Evolutionary conservation across 306 rosid genomes (phyloP), one percentile per base, ranked within the genome.

Genomic region (Hippophae tibetana): DNA sequence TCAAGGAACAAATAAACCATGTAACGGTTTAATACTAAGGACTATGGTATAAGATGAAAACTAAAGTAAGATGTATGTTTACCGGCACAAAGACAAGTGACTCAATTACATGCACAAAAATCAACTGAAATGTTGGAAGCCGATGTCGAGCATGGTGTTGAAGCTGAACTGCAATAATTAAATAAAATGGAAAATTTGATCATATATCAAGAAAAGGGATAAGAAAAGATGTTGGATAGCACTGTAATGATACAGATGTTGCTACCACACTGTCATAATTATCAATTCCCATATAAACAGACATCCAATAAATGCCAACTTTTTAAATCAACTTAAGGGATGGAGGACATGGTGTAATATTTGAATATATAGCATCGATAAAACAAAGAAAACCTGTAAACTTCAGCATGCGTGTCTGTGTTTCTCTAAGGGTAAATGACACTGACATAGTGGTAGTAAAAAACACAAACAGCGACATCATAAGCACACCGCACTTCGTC

Each of bases 331-430:
- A 66, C 53, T 44, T 7, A 6, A 70, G 56, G 59, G 47, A 11
- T 7, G 46, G 40, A 50, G 46, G 40, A 50, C 10, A 44, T 44
- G 50, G 9, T n/a, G 13, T 43, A 7, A 47, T 46, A 43, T 42
- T 40, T 23, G 52, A 4, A 10, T 12, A 40, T n/a, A 58, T 31
- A 31, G 38, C 38, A 31, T 31, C 5, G 38, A 63, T 41, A 43
- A 54, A 44, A 57, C 60, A 62, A 64, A 63, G 49, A 79, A 61
- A 60, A 92, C 99, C 96, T 48, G 99, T 93, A 73, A 93, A 93
- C 77, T 88, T 93, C 86, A 93, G 92, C 99, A 93, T 93, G 51
- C 99, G 94, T 54, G 95, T 88, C 78, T 93, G 99, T 58, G 99
- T 93, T 83, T 93, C 99, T 72, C 99, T 85, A 76, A 93, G 80